phyloP scores from a whole-genome alignment of 1,284 basidiomycete species.

The Clitocybe nebularis region DNA sequence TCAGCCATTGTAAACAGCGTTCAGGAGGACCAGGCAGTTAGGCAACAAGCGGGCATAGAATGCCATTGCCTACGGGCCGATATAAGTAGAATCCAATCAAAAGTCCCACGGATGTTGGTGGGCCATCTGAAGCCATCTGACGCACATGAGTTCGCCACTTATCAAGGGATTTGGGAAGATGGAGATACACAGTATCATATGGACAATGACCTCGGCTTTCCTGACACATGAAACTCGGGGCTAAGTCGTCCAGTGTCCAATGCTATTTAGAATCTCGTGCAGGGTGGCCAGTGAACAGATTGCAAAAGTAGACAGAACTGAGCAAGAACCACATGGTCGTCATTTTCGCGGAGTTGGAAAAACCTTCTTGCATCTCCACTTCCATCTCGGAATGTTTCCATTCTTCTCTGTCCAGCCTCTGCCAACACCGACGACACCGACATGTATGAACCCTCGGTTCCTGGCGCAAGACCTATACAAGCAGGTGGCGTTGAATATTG shows the following conservation, averaged over 20 bases:
- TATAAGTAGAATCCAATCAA: conserved; percentile 1
- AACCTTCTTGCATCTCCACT: background rate
- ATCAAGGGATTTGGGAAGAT: background rate
- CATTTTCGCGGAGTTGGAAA: background rate
- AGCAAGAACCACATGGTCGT: background rate
- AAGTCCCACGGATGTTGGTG: conserved; percentile 1
- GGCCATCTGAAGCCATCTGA: no score
- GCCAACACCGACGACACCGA: background rate
- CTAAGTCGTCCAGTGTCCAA: no score
- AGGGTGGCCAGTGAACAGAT: background rate
- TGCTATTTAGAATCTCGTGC: no score
- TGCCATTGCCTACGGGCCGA: background rate
- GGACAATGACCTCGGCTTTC: background rate
- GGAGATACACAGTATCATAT: background rate
- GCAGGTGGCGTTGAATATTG: no score
- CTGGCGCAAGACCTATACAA: no score
- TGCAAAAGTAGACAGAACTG: background rate
- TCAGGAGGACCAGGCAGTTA: background rate
- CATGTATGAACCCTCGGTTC: background rate
- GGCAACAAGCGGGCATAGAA: conserved; percentile 2
- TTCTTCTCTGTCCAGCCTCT: no score
- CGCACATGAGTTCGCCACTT: background rate
- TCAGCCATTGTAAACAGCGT: conserved; percentile 2
- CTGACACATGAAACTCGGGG: background rate
- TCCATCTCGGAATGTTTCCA: background rate